Conservation (phyloP, 139 green algal genomes). For the Pleodorina starrii region DNA sequence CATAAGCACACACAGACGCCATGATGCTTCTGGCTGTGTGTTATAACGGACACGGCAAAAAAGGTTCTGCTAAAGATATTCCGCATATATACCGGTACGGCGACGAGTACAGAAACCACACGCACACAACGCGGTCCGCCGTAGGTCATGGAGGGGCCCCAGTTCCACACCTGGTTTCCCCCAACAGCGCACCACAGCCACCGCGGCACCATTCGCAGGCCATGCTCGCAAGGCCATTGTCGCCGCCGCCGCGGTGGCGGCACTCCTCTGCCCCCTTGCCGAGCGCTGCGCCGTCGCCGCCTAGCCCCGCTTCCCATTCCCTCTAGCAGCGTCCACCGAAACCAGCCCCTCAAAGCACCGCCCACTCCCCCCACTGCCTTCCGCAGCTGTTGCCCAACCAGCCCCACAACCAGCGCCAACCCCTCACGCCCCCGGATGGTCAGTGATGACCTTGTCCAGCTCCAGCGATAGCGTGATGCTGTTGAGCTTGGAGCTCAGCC, state of each 20-base stretch:
- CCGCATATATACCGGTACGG: background rate
- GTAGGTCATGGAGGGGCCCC: no score
- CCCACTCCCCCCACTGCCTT: no score
- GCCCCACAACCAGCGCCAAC: background rate
- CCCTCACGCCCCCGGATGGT: background rate
- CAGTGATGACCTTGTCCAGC: background rate
- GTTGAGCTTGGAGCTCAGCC: conserved; percentile 34
- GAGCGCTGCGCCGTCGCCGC: no score
- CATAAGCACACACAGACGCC: background rate
- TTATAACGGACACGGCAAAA: no score
- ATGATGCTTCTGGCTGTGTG: no score
- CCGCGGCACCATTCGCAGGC: no score
- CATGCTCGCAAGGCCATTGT: no score
- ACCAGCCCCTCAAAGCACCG: background rate
- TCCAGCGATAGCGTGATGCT: conserved; percentile 35
- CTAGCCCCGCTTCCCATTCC: background rate
- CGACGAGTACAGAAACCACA: background rate
- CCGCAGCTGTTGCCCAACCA: background rate
- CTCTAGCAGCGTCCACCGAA: background rate
- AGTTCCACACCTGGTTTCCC: no score
- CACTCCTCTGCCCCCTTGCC: background rate
- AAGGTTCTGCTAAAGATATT: background rate
- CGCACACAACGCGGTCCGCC: no score
- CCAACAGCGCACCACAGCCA: no score
- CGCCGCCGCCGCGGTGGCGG: no score